Percentiles rank a stretch among this genome's conserved stretches.
Conservation (phyloP, 139 green algal genomes). For the Coelastrella sp. region DNA sequence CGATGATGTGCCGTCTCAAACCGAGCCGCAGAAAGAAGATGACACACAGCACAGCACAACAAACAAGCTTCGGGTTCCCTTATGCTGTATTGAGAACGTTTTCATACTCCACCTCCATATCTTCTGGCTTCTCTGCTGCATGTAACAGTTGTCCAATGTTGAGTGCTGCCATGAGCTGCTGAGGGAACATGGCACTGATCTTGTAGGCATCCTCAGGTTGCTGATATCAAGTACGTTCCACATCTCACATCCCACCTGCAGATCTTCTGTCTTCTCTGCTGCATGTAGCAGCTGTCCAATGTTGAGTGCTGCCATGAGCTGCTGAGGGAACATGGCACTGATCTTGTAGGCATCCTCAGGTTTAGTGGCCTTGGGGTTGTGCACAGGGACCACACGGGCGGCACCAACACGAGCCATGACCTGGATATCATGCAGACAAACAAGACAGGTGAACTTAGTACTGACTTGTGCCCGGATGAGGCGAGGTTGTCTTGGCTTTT, state of each 20-base stretch:
- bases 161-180: neutral
- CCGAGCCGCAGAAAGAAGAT: neutral
- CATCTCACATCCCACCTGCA: neutral
- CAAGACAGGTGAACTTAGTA: too few relatives aligned
- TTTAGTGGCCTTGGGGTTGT: constrained; percentile 53
- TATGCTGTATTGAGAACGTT: neutral
- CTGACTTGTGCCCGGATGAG: too few relatives aligned
- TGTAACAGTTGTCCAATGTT: constrained; percentile 42
- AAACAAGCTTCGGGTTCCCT: neutral
- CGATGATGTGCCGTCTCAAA: too few relatives aligned
- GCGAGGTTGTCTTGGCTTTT: neutral
- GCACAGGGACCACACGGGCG: constrained; percentile 44
- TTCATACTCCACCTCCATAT: neutral
- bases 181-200: constrained; percentile 11
- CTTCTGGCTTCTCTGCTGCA: constrained; percentile 47
- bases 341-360: constrained; percentile 10
- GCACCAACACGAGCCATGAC: constrained; percentile 16
- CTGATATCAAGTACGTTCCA: neutral
- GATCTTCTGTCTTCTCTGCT: constrained; percentile 43
- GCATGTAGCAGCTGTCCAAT: constrained; percentile 39
- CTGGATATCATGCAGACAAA: constrained; percentile 17
- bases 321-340: neutral
- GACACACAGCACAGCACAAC: neutral
- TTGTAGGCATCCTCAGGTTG: constrained; percentile 7
- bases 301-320: constrained; percentile 18